Conservation (phyloP, 2,329 filamentous ascomycete species). For the Aureobasidium lini region DNA sequence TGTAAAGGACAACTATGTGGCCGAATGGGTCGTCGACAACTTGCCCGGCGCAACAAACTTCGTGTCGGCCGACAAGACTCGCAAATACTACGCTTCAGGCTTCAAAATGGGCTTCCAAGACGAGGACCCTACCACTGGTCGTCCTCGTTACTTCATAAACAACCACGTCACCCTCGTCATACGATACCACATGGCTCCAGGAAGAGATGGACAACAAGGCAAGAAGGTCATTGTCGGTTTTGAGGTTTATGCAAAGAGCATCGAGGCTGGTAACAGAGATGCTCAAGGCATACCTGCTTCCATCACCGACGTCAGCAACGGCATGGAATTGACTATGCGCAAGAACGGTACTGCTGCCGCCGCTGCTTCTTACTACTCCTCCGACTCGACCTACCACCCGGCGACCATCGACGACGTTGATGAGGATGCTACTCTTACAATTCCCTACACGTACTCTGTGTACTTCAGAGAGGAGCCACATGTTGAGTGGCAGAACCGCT, state of each 20-base stretch:
- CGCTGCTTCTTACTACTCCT: slow-evolving; percentile 42
- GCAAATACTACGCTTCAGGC: slow-evolving; percentile 82
- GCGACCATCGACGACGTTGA: slow-evolving; percentile 48
- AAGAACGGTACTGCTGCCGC: slow-evolving; percentile 53
- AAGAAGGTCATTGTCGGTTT: slow-evolving; percentile 81
- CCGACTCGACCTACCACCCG: slow-evolving; percentile 54
- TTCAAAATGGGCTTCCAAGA: slow-evolving; percentile 83
- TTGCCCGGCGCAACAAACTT: slow-evolving; percentile 83
- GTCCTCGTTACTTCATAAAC: slow-evolving; percentile 66
- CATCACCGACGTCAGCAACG: slow-evolving; percentile 54
- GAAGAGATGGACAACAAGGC: slow-evolving; percentile 59
- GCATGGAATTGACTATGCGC: slow-evolving; percentile 61
- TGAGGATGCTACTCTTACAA: slow-evolving; percentile 58
- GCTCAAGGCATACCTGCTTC: slow-evolving; percentile 61
- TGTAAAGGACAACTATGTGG: slow-evolving; percentile 73
- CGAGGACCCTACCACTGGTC: slow-evolving; percentile 49
- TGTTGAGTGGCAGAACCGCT: slow-evolving; percentile 75
- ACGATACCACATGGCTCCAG: slow-evolving; percentile 65
- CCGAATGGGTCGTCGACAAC: slow-evolving; percentile 91
- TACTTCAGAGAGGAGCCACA: slow-evolving; percentile 79
- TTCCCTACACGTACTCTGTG: slow-evolving; percentile 83
- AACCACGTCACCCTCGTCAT: slow-evolving; percentile 85
- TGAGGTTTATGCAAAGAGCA: slow-evolving; percentile 82
- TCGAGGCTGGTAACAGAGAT: slow-evolving; percentile 55
- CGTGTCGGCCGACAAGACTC: slow-evolving; percentile 73